Evolutionary conservation across 169 alveolate species (phyloP).

Genomic region (Eimeria sp.): DNA sequence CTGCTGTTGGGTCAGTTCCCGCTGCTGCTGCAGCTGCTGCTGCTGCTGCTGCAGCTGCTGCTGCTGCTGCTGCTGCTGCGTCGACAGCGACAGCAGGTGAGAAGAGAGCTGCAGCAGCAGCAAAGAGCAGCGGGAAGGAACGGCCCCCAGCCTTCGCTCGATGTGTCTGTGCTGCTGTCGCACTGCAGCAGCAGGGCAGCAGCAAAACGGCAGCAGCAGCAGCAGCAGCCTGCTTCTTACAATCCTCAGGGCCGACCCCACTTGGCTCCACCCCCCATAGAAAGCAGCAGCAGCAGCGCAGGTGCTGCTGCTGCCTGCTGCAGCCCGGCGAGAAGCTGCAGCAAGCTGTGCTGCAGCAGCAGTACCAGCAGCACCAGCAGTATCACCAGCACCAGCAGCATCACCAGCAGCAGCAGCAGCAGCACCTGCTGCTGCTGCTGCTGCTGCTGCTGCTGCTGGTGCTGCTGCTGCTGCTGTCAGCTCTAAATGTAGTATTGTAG

Average conservation of each 20-base stretch:
- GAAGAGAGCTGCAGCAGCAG: constrained; percentile 45
- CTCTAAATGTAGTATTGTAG: background rate
- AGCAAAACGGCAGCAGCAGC: constrained; percentile 74
- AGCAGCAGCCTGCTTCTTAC: constrained; percentile 2
- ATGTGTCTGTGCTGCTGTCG: constrained; percentile 46
- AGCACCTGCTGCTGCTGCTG: too few relatives aligned
- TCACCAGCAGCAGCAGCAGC: too few relatives aligned
- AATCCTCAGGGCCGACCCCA: background rate
- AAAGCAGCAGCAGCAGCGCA: constrained; percentile 12
- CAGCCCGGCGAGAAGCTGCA: background rate
- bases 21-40: background rate
- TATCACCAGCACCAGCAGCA: constrained; percentile 17
- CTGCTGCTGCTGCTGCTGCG: constrained; percentile 2
- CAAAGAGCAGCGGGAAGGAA: background rate
- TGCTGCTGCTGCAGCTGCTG: background rate
- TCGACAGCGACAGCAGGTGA: background rate
- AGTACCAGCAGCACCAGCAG: background rate
- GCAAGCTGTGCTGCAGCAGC: background rate
- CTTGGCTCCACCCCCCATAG: background rate
- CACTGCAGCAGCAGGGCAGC: constrained; percentile 72
- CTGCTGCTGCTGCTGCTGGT: background rate
- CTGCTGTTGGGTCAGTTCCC: too few relatives aligned
- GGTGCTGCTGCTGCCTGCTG: background rate
- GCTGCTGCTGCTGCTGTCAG: background rate
- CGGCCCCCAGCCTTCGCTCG: constrained; percentile 6